These are phyloP conservation scores for Waitea zeae DNA, from an alignment of 1,284 basidiomycete genomes.

Conservation along the genomic window DNA sequence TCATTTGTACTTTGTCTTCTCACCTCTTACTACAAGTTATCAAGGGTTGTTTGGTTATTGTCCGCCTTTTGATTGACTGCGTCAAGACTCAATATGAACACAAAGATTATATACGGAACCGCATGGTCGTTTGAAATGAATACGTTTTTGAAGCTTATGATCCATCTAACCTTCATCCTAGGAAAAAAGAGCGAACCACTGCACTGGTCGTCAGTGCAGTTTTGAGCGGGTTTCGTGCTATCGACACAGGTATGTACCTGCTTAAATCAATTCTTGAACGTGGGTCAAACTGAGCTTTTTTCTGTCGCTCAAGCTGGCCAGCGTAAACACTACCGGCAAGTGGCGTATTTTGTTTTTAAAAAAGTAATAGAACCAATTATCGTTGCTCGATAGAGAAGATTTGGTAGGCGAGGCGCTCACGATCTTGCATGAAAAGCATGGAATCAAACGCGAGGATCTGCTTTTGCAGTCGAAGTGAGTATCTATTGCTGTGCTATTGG, in stretches of 20 bases:
- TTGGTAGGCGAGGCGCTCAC: constrained; percentile 58
- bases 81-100: too few relatives aligned
- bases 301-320: constrained; percentile 70
- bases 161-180: too few relatives aligned
- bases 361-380: neutral
- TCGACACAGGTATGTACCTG: constrained; percentile 50
- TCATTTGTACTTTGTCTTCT: too few relatives aligned
- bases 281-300: too few relatives aligned
- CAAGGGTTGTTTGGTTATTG: too few relatives aligned
- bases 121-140: constrained; percentile 24
- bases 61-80: too few relatives aligned
- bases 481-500: constrained; percentile 7
- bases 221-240: constrained; percentile 55
- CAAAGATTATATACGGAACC: constrained; percentile 53
- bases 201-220: constrained; percentile 55
- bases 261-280: constrained; percentile 3
- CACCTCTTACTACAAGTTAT: too few relatives aligned
- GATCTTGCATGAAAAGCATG: constrained; percentile 17
- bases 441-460: constrained; percentile 15
- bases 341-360: neutral
- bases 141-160: constrained; percentile 1
- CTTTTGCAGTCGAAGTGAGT: constrained; percentile 65
- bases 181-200: constrained; percentile 61
- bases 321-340: constrained; percentile 56
- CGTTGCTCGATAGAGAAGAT: constrained; percentile 38